Base-by-base conservation (phyloP, 768 basidiomycete species). In the Jaapia argillacea region DNA sequence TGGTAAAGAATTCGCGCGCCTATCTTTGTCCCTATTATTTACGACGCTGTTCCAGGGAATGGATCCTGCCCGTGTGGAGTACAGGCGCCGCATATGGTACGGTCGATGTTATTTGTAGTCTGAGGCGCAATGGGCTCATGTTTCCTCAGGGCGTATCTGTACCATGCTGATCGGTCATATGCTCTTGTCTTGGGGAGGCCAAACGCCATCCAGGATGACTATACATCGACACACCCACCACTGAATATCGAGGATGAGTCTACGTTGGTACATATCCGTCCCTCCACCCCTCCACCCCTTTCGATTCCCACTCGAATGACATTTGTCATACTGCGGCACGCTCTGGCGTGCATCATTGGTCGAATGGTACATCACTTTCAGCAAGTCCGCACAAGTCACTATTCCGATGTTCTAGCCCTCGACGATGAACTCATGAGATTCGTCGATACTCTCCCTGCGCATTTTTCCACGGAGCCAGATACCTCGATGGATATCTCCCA, bases 351-450 rank as follows among this genome's bases (percentile, higher is more conserved):
- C 27, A 84, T 93, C 47, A 92, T 93, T 46, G 91, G 90, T 13
- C 81, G 80, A 24, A 89, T 96, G 56, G 87, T 89, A 31, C 87
- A 91, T 54, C 88, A 93, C 63, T 94, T 92, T 63, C 92, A 94
- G 58, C 82, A 85, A 64, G 79, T 92, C 25, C 74, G 79, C 36
- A 76, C 70, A 45, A 81, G 79, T 44, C 85, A 85, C 52, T 94
- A 94, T 59, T 73, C 78, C 22, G 90, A 94, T 57, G 87, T 92
- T 27, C 58, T 84, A 36, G 63, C 71, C 1, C 70, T 96, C 23
- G 92, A 96, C 53, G 87, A 89, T 24, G 87, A 93, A 44, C 62
- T 96, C 28, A 67, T 85, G 42, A 75, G 74, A 51, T 90, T 91
- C 54, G 77, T 89, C 49, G 68, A 74, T 27, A 67, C 69, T 45